Evolutionary conservation across 306 rosid species (phyloP).

Genomic region (Calophaca sinica): DNA sequence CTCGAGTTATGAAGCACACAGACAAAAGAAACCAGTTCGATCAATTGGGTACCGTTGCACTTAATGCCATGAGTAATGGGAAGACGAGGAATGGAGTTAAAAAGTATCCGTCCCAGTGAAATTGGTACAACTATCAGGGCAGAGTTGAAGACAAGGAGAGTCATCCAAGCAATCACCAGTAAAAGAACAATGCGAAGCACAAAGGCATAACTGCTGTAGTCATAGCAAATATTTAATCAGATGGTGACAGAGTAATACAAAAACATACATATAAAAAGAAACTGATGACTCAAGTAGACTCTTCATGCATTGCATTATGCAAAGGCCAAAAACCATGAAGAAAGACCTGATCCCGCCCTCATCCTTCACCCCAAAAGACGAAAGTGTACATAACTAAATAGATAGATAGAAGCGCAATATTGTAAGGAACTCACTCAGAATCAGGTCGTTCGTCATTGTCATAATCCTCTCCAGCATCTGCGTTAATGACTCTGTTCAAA

Average conservation of each 20-base stretch:
- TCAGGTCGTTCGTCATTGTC: slow-evolving; percentile 91
- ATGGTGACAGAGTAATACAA: slow-evolving; percentile 23
- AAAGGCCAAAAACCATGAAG: slow-evolving; percentile 18
- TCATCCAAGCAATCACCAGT: slow-evolving; percentile 98
- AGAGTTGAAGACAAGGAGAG: slow-evolving; percentile 92
- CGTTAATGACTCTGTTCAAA: slow-evolving; percentile 55
- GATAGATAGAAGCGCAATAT: slow-evolving; percentile 9
- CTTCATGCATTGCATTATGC: slow-evolving; percentile 29
- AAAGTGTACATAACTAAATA: slow-evolving; percentile 19
- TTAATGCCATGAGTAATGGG: slow-evolving; percentile 98
- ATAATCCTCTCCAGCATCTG: slow-evolving; percentile 69
- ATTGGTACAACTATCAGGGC: slow-evolving; percentile 91
- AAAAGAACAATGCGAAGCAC: slow-evolving; percentile 90
- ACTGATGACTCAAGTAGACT: slow-evolving; percentile 7
- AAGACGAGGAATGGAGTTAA: slow-evolving; percentile 90
- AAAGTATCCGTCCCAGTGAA: slow-evolving; percentile 85
- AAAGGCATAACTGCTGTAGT: slow-evolving; percentile 76
- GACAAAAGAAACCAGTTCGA: slow-evolving; percentile 32
- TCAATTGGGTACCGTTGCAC: slow-evolving; percentile 77
- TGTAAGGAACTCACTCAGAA: slow-evolving; percentile 78
- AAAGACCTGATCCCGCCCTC: background rate
- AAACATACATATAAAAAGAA: slow-evolving; percentile 12
- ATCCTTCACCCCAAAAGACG: background rate
- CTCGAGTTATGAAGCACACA: slow-evolving; percentile 10
- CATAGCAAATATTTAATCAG: slow-evolving; percentile 32